Base-by-base conservation (phyloP, 345 rosid genomes). In the Triadica sebifera region DNA sequence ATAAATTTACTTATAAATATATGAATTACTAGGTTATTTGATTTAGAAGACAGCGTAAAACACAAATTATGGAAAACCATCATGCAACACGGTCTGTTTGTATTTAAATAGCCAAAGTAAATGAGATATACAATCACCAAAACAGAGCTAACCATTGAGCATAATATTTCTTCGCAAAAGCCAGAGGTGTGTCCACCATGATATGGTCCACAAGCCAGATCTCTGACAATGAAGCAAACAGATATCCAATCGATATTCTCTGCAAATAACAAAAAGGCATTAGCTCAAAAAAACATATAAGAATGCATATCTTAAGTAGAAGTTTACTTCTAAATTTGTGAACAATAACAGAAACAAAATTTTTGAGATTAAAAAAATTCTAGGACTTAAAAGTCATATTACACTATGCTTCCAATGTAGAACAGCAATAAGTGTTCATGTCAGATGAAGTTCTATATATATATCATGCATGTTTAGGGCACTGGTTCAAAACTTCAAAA, bases 161-260 rank as follows among this genome's bases (percentile, higher is more conserved):
- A 62, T 74, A 80, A 80, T 86, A 86, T 74, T 81, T 86, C 83
- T 77, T 84, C 58, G 80, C 66, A 78, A 86, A 86, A 25, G 81
- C 75, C 65, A 72, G 11, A 56, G 78, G 58, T 19, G 85, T 81
- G 79, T 84, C 87, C 38, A 88, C 86, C 0, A n/a, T 47, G 61
- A 75, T 13, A 64, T 73, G 75, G 59, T 73, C 73, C 72, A 86
- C 85, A 59, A 88, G 89, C 88, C 89, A 88, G 75, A 88, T 85
- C 84, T 88, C 89, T 22, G 87, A 78, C 57, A 88, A 43, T 60
- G 91, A 81, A 67, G 91, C 85, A 38, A 88, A 76, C 19, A 88
- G 79, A 75, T 88, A 88, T 25, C 91, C 91, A 80, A 86, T 83
- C n/a, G 91, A 78, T 81, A 88, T 88, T 77, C 91, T 84, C 91